Base-by-base conservation (phyloP, 176 grass and related monocot species). In the Cenchrus americanus region DNA sequence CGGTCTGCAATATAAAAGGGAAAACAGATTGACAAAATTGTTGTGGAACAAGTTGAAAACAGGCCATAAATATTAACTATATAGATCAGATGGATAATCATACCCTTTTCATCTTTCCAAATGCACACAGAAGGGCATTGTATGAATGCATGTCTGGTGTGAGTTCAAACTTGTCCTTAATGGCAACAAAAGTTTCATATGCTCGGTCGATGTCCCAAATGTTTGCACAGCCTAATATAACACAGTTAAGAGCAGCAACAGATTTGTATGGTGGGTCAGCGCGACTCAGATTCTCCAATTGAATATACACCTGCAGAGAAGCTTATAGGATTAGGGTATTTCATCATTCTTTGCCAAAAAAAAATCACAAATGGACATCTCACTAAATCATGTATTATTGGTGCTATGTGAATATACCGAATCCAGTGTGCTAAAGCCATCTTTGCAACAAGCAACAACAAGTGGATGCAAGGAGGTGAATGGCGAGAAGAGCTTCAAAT, bases 141-240 rank as follows among this genome's bases (percentile, higher is more conserved):
- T 94, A 99, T 23, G 97, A 99, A 92, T 99, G 93, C 65, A 99
- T 89, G 86, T 96, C 66, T 32, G 97, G 97, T 10, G 81, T 90
- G 80, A 96, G 61, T 68, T 85, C 89, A 60, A 99, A 89, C 81
- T 99, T 99, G 44, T 89, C 88, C 53, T 87, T 97, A 21, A 99
- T 86, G 51, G 93, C 93, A 76, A 88, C 89, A 51, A 99, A 99
- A 80, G 97, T 99, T 81, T 99, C 93, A 18, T 96, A 99, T 76
- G 97, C 91, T 73, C 91, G 91, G 17, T 94, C 93, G 69, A 99
- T 86, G 87, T 99, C 93, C 97, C 97, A 96, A 87, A 99, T 96
- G 83, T 96, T 96, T 83, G 93, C 89, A 86, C 97, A 96, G 47
- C 93, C 97, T 74, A 96, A 88, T 87, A 99, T 78, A 59, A 99